phyloP scores from a whole-genome alignment of 768 basidiomycete species.

The Termitomyces sp. region DNA sequence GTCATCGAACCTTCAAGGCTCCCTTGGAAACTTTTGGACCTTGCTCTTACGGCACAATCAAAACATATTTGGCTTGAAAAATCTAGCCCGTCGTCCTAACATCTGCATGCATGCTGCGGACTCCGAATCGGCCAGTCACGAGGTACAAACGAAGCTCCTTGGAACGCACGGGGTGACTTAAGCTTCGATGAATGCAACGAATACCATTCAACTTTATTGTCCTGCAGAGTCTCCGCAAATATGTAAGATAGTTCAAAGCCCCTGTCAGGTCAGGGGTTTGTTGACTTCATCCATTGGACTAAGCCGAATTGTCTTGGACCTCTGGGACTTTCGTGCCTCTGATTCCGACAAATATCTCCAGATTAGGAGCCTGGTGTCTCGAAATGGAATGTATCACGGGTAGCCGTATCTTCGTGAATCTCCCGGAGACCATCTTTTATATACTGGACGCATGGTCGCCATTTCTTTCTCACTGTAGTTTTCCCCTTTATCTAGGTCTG shows the following conservation, averaged over 20 bases:
- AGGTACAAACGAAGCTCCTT: neutral
- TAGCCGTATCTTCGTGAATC: neutral
- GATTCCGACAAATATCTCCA: neutral
- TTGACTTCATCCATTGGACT: neutral
- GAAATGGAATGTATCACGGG: neutral
- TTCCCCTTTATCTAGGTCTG: neutral
- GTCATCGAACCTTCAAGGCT: neutral
- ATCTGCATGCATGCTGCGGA: neutral
- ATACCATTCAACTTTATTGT: no score
- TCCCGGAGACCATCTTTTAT: neutral
- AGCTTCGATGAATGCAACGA: neutral
- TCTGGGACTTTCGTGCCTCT: neutral
- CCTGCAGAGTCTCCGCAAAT: neutral
- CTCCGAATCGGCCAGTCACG: conserved; percentile 2
- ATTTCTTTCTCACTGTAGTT: neutral
- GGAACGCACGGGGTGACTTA: neutral
- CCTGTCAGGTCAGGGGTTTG: neutral
- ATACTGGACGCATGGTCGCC: neutral
- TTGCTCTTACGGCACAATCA: neutral
- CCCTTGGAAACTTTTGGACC: neutral
- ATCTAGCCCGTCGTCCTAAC: neutral
- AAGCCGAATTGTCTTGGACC: no score
- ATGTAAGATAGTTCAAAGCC: neutral
- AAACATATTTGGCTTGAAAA: neutral
- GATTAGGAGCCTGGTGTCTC: neutral